A percentile compares a stretch with the other conserved stretches of the same genome.
These are phyloP conservation scores for Asterochloris erici DNA, from an alignment of 139 green algal species.

Conservation along the genomic window DNA sequence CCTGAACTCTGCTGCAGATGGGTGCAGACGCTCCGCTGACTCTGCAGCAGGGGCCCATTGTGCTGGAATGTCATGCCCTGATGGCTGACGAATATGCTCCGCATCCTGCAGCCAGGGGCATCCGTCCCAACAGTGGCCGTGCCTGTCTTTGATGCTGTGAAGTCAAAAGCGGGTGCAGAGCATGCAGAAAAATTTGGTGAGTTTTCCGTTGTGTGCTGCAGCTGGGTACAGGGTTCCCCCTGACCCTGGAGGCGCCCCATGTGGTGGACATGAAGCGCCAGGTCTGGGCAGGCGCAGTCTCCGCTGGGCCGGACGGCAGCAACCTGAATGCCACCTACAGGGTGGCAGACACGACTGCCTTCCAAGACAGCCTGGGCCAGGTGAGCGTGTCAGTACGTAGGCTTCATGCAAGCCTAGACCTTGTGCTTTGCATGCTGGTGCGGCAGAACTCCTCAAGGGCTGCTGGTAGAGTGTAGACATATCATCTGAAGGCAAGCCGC, in stretches of 20 bases:
- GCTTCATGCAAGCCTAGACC: too few species aligned
- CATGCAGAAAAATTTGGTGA: neutral
- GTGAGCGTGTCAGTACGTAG: too few species aligned
- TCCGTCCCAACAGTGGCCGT: neutral
- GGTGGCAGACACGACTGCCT: slow-evolving; percentile 30
- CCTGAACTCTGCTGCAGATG: too few species aligned
- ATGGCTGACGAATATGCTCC: too few species aligned
- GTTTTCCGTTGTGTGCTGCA: slow-evolving; percentile 7
- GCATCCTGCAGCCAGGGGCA: too few species aligned
- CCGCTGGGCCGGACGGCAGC: slow-evolving; percentile 31
- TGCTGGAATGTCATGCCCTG: too few species aligned
- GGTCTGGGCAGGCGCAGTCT: slow-evolving; percentile 52
- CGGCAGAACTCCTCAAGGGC: too few species aligned
- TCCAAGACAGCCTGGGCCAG: slow-evolving; percentile 32
- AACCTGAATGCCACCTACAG: slow-evolving; percentile 50
- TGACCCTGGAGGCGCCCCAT: slow-evolving; percentile 79
- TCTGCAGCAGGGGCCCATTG: too few species aligned
- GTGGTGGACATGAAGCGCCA: slow-evolving; percentile 85
- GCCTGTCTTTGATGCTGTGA: neutral
- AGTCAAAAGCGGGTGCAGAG: neutral
- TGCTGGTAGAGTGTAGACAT: too few species aligned
- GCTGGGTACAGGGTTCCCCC: slow-evolving; percentile 62
- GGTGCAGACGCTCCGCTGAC: too few species aligned
- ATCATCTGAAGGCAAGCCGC: too few species aligned
- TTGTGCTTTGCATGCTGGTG: too few species aligned